Evolutionary conservation across 2,329 filamentous ascomycete genomes (phyloP).

Genomic region (Emergomyces orientalis): DNA sequence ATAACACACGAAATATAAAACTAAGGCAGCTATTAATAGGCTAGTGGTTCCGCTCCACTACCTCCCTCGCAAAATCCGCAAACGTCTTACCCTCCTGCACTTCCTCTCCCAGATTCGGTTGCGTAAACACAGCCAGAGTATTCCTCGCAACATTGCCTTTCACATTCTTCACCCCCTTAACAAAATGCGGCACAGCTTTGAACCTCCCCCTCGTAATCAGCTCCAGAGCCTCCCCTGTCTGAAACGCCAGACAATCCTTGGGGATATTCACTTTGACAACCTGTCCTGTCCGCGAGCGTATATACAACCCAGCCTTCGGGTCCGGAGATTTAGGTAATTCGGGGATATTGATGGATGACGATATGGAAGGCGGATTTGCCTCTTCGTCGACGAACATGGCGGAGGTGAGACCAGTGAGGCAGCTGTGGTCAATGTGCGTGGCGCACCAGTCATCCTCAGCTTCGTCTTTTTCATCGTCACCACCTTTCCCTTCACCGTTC

Average conservation of each 20-base stretch:
- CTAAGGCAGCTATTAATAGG: background rate
- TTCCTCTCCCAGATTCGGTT: slow-evolving; percentile 74
- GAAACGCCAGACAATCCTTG: slow-evolving; percentile 83
- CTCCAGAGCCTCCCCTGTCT: slow-evolving; percentile 87
- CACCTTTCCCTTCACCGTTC: background rate
- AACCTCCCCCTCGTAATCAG: slow-evolving; percentile 85
- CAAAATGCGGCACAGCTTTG: slow-evolving; percentile 92
- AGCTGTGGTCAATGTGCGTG: slow-evolving; percentile 69
- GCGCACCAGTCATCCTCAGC: slow-evolving; percentile 95
- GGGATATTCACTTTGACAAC: slow-evolving; percentile 91
- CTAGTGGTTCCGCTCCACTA: slow-evolving; percentile 63
- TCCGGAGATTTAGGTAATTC: slow-evolving; percentile 74
- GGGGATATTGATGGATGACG: slow-evolving; percentile 38
- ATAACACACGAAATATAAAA: too few species aligned
- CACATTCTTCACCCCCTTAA: slow-evolving; percentile 56
- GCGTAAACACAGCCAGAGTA: slow-evolving; percentile 92
- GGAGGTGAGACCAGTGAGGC: slow-evolving; percentile 83
- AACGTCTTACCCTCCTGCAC: slow-evolving; percentile 67
- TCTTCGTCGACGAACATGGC: slow-evolving; percentile 92
- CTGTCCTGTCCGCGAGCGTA: slow-evolving; percentile 70
- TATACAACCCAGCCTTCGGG: slow-evolving; percentile 80
- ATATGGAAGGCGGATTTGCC: slow-evolving; percentile 22
- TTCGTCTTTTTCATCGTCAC: slow-evolving; percentile 66
- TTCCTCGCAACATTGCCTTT: slow-evolving; percentile 57
- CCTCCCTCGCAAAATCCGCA: slow-evolving; percentile 65